These are phyloP conservation scores for Candida glucosophila DNA, from an alignment of 1,139 yeast species.

Conservation along the genomic window DNA sequence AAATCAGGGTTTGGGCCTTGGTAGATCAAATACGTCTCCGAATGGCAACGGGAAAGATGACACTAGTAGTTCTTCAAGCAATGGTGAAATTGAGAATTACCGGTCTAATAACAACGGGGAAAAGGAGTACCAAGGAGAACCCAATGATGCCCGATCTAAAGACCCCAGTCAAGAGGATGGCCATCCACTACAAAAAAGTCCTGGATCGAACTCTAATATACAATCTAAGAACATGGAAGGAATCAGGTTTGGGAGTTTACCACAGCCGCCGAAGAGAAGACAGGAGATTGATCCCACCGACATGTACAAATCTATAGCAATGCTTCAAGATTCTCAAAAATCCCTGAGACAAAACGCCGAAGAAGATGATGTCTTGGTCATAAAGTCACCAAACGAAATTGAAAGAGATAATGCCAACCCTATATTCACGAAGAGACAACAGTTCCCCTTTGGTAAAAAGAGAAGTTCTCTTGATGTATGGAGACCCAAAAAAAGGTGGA, in stretches of 20 bases:
- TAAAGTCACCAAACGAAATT: conserved; percentile 72
- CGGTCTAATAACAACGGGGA: conserved; percentile 7
- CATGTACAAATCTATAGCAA: conserved; percentile 73
- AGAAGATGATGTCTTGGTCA: conserved; percentile 76
- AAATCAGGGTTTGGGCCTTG: conserved; percentile 26
- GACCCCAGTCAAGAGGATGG: conserved; percentile 8
- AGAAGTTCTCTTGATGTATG: too few species aligned
- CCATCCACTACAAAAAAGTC: background rate
- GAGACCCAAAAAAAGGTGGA: conserved; percentile 8
- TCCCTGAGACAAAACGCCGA: conserved; percentile 18
- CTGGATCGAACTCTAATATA: background rate
- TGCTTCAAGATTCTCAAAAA: conserved; percentile 42
- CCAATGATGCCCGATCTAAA: conserved; percentile 23
- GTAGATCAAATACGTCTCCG: conserved; percentile 2
- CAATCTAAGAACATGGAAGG: conserved; percentile 10
- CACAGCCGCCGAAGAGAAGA: conserved; percentile 27
- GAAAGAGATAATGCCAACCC: conserved; percentile 30
- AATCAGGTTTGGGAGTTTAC: conserved; percentile 32
- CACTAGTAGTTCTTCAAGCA: background rate
- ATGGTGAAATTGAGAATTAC: background rate
- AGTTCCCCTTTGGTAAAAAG: conserved; percentile 15
- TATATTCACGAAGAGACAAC: conserved; percentile 23
- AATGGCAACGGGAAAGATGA: conserved; percentile 1
- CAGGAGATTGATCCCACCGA: conserved; percentile 70
- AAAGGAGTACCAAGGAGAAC: conserved; percentile 30